Evolutionary conservation across 805 yeast species (phyloP).

Genomic region (Wickerhamomyces kurtzmanii): DNA sequence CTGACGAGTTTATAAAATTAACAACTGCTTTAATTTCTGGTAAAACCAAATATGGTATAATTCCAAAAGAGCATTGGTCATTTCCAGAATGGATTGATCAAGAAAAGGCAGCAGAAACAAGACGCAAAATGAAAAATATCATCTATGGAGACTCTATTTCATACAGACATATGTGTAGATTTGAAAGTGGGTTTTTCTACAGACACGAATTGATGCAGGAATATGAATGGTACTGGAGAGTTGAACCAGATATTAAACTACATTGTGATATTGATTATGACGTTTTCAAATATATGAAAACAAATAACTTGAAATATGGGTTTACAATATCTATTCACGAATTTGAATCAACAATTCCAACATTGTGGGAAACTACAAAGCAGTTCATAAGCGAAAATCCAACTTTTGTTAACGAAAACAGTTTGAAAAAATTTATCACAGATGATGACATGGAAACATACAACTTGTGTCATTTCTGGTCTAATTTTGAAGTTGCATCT

Average conservation of each 20-base stretch:
- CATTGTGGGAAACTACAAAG: slow-evolving; percentile 67
- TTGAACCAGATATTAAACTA: slow-evolving; percentile 77
- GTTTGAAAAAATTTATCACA: slow-evolving; percentile 60
- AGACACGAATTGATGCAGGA: slow-evolving; percentile 64
- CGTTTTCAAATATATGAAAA: slow-evolving; percentile 73
- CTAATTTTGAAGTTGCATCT: slow-evolving; percentile 77
- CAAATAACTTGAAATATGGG: slow-evolving; percentile 63
- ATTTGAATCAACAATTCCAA: slow-evolving; percentile 59
- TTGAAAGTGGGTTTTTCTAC: slow-evolving; percentile 83
- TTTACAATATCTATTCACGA: slow-evolving; percentile 77
- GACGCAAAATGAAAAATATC: slow-evolving; percentile 43
- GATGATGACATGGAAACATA: slow-evolving; percentile 64
- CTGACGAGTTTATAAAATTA: slow-evolving; percentile 66
- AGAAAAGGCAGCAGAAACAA: slow-evolving; percentile 48
- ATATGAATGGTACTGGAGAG: slow-evolving; percentile 93
- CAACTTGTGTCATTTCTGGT: slow-evolving; percentile 86
- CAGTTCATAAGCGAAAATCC: slow-evolving; percentile 53
- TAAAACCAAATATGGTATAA: slow-evolving; percentile 61
- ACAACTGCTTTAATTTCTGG: slow-evolving; percentile 71
- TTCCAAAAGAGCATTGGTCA: slow-evolving; percentile 83
- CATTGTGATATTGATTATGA: slow-evolving; percentile 80
- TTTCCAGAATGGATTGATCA: slow-evolving; percentile 79
- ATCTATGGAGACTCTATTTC: slow-evolving; percentile 61
- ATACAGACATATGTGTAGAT: slow-evolving; percentile 89
- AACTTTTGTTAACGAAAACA: slow-evolving; percentile 45